phyloP scores from a whole-genome alignment of 352 stramenopile species.

The Lagenidium giganteum region DNA sequence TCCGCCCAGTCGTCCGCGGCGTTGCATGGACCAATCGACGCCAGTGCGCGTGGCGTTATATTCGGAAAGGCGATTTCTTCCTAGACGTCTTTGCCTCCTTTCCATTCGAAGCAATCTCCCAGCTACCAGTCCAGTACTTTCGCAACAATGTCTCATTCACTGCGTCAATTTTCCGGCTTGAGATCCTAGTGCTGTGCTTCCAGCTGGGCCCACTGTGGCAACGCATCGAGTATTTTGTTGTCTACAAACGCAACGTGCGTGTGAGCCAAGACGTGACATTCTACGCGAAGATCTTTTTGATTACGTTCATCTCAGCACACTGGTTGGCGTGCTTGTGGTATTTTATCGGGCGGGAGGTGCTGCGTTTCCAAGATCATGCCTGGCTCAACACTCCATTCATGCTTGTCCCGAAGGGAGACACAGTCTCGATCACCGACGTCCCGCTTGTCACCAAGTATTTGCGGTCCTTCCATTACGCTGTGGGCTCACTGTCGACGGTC shows the following conservation, averaged over 20 bases:
- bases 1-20: constrained; percentile 16
- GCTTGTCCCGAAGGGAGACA: constrained; percentile 6
- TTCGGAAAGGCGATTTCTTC: constrained; percentile 16
- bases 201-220: constrained; percentile 23
- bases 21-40: constrained; percentile 1
- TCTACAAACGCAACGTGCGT: too few species aligned
- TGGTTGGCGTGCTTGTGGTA: constrained; percentile 27
- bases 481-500: constrained; percentile 24
- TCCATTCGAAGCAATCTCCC: constrained; percentile 16
- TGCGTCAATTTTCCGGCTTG: constrained; percentile 12
- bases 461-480: constrained; percentile 23
- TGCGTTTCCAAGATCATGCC: constrained; percentile 10
- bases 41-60: constrained; percentile 12
- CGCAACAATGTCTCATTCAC: constrained; percentile 3
- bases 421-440: constrained; percentile 10
- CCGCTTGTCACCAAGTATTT: constrained; percentile 23
- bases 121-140: constrained; percentile 14
- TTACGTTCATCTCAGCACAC: constrained; percentile 20
- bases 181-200: constrained; percentile 21
- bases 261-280: constrained; percentile 16
- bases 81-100: constrained; percentile 19
- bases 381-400: constrained; percentile 19
- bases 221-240: constrained; percentile 18
- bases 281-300: constrained; percentile 19
- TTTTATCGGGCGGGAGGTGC: constrained; percentile 9